Conservation (phyloP, 371 early-diverging fungal species). For the Smittium culicis region DNA sequence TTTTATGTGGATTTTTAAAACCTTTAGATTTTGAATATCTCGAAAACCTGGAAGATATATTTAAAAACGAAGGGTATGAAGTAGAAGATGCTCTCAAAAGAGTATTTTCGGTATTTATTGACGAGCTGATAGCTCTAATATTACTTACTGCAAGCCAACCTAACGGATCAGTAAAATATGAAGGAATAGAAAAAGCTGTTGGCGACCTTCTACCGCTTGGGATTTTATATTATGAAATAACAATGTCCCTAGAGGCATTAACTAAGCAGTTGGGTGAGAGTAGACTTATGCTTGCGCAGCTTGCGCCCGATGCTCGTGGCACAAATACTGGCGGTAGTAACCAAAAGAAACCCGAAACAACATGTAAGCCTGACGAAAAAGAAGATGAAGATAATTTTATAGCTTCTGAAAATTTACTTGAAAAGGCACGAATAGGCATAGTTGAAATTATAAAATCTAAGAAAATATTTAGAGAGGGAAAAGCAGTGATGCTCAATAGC, state of each 20-base stretch:
- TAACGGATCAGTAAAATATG: background rate
- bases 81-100: background rate
- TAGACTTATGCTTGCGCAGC: background rate
- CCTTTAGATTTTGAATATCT: background rate
- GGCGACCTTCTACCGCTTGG: background rate
- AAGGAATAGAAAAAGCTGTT: background rate
- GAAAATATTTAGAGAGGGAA: background rate
- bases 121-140: background rate
- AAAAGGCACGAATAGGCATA: background rate
- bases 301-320: background rate
- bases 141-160: background rate
- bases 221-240: slow-evolving; percentile 6
- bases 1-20: too few relatives aligned
- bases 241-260: background rate
- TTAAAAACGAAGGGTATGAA: background rate
- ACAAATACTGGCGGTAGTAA: background rate
- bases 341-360: background rate
- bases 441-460: background rate
- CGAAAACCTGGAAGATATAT: background rate
- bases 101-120: background rate
- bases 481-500: background rate
- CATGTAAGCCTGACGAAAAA: background rate
- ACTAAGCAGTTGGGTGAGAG: background rate
- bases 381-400: background rate
- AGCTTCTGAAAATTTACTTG: background rate